Evolutionary conservation across 768 basidiomycete species (phyloP), one percentile per base, ranked within the genome.

Genomic region (Suillus subaureus): DNA sequence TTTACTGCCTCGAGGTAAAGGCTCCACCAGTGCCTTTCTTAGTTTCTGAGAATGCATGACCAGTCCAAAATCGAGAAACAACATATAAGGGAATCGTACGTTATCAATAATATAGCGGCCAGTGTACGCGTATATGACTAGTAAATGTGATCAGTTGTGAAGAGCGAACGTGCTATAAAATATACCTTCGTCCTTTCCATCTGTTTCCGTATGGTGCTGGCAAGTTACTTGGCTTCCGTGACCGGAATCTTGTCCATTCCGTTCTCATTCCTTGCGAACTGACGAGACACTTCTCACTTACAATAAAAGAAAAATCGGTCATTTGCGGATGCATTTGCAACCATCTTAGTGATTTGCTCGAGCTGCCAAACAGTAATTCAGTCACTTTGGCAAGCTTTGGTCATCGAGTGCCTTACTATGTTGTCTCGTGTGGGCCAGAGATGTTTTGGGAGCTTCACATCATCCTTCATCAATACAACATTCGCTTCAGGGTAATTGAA

Each of bases 291-390:
- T 5, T 55, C 12, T n/a, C 5, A 23, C 82, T 64, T 62, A 88
- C 87, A 89, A 52, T 86, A 85, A 64, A 89, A 87, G 66, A 87
- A 84, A 68, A 86, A 84, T 2, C 72, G 80, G 66, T 88, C 87
- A 0, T 83, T 83, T 4, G 81, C 66, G 21, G 77, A 72, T 11
- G 81, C 82, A 42, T 73, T 83, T 37, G 73, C 66, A 0, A 86
- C 83, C 8, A 89, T 74, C 2, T 77, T 76, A 0, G 75, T 66
- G 61, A 87, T 82, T 42, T 83, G 81, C 11, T 68, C 69, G 26
- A 79, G 69, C 85, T 87, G 55, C 13, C 56, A 16, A 40, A 58
- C 7, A 60, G 28, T n/a, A 4, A 9, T 52, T 12, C 33, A 49
- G 13, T 54, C 7, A n/a, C 33, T 40, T 18, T 15, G 31, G 65